These are phyloP conservation scores for Fimicolochytrium jonesii DNA, from an alignment of 192 early-diverging fungal genomes.

Conservation along the genomic window DNA sequence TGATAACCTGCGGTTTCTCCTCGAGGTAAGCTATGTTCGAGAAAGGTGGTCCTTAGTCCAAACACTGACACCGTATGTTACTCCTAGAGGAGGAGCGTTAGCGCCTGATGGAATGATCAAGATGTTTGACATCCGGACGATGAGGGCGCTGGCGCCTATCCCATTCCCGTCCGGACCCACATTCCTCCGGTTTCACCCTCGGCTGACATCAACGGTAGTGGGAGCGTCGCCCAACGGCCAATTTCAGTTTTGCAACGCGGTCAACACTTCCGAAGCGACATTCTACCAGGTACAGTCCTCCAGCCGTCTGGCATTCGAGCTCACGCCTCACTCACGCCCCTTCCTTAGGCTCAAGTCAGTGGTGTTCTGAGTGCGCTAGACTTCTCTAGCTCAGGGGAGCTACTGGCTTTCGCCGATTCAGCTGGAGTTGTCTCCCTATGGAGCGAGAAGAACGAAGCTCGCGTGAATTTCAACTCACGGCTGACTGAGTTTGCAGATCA, in stretches of 20 bases:
- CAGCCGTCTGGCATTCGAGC: too few relatives aligned
- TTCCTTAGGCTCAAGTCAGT: constrained; percentile 15
- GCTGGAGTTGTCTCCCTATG: constrained; percentile 75
- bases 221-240: constrained; percentile 64
- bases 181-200: constrained; percentile 71
- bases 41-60: too few relatives aligned
- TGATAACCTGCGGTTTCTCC: constrained; percentile 75
- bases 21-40: constrained; percentile 39
- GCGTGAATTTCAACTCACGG: constrained; percentile 63
- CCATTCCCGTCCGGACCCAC: constrained; percentile 64
- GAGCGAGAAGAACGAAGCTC: constrained; percentile 59
- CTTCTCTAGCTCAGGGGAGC: constrained; percentile 73
- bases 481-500: constrained; percentile 51
- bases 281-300: constrained; percentile 38
- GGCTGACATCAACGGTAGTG: constrained; percentile 58
- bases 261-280: constrained; percentile 24
- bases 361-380: constrained; percentile 66
- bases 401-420: constrained; percentile 73
- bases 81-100: constrained; percentile 38
- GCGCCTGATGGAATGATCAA: constrained; percentile 75
- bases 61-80: not conserved
- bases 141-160: constrained; percentile 65
- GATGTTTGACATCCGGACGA: constrained; percentile 74
- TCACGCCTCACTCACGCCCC: too few relatives aligned
- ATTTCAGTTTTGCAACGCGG: constrained; percentile 66